Evolutionary conservation across 495 filamentous ascomycete genomes (phyloP), one percentile per base, ranked within the genome.

Genomic region (Penicillium mononematosum): DNA sequence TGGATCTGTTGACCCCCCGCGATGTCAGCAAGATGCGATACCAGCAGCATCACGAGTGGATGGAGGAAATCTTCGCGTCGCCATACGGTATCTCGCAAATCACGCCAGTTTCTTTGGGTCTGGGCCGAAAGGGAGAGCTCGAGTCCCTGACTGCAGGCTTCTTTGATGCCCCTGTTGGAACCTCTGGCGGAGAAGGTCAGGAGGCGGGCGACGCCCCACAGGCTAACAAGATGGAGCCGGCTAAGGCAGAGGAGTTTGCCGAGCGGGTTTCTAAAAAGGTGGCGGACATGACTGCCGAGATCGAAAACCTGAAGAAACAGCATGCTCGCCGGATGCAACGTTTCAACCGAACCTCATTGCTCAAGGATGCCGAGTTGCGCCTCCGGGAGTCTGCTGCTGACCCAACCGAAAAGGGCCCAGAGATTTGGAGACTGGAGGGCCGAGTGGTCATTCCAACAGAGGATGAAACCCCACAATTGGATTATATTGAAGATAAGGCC

Each of bases 11-110:
- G 36, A 92, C 88, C 0, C 91, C 92, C 17, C 85, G 91, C 7
- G 94, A 98, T 56, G 85, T 98, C 60, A 93, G 90, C 62, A 76
- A 86, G 58, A 82, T 84, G 62, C 80, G 94, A 45, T 98, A 95
- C 67, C 87, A 85, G 59, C 94, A 96, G 63, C 94, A 98, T 64
- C 94, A 98, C 61, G 92, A 96, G 70, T 97, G 92, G 94, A 96
- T 98, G 89, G 94, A 96, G 64, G 92, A 98, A 72, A 85, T 98
- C n/a, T 80, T 96, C 45, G 87, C 87, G 2, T 96, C 91, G 0
- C 90, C 91, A 0, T 96, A 92, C 61, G 77, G 86, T 17, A 89
- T 90, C 54, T 78, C 79, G 22, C 88, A 94, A 61, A 93, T 98
- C 45, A 83, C 85, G n/a, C 90, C 92, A 5, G 82, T 90, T 3